Evolutionary conservation across 2,329 filamentous ascomycete species (phyloP).

Genomic region (Hypoxylon sp.): DNA sequence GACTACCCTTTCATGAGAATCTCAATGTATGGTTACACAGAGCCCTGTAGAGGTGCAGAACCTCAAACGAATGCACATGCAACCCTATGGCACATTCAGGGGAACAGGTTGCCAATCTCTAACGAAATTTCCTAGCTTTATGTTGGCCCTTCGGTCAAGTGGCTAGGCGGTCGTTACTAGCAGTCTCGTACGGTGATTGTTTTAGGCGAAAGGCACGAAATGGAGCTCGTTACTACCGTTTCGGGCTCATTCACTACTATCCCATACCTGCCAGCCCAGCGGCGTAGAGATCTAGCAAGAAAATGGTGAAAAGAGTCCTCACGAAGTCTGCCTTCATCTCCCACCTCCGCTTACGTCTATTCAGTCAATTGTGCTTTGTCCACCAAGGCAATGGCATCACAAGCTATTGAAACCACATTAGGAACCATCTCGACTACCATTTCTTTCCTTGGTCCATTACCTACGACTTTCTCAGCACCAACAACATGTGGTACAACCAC

Average conservation of each 20-base stretch:
- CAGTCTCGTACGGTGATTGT: not conserved
- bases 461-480: slow-evolving; percentile 25
- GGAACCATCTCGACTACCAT: slow-evolving; percentile 1
- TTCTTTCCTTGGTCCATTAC: slow-evolving; percentile 26
- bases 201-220: not conserved
- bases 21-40: not conserved
- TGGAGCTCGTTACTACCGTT: not conserved
- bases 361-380: not conserved
- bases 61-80: slow-evolving; percentile 3
- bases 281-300: slow-evolving; percentile 1
- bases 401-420: slow-evolving; percentile 3
- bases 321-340: slow-evolving; percentile 35
- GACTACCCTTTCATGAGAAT: not conserved
- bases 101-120: slow-evolving; percentile 1
- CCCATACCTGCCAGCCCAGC: not conserved
- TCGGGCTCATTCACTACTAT: not conserved
- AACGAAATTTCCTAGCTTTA: slow-evolving; percentile 1
- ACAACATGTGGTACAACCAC: slow-evolving; percentile 13
- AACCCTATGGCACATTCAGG: slow-evolving; percentile 19
- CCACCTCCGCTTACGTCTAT: slow-evolving; percentile 31
- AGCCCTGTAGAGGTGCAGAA: slow-evolving; percentile 1
- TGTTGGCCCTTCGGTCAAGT: not conserved
- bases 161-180: not conserved
- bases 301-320: slow-evolving; percentile 4
- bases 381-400: slow-evolving; percentile 12